Conservation (phyloP, 2,329 filamentous ascomycete genomes). For the Zymoseptoria passerinii region DNA sequence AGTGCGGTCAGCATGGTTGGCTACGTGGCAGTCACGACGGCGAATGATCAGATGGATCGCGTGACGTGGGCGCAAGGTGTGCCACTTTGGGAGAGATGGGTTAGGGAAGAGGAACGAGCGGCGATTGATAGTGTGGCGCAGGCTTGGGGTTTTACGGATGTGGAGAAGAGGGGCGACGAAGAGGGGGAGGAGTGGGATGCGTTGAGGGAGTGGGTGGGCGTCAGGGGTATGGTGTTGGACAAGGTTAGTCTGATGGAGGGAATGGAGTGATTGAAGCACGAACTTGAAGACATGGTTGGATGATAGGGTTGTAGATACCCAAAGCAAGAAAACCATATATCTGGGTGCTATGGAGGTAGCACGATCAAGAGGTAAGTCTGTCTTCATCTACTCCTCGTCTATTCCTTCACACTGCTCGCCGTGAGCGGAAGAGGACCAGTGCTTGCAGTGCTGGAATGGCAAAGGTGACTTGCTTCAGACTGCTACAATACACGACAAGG, state of each 20-base stretch:
- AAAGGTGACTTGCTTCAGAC: no score
- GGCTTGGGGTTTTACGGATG: conserved; percentile 85
- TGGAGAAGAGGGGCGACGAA: conserved; percentile 75
- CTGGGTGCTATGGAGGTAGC: no score
- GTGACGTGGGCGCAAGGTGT: conserved; percentile 84
- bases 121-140: conserved; percentile 78
- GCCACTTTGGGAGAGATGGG: conserved; percentile 71
- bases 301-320: neutral
- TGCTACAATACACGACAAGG: no score
- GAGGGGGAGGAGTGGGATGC: conserved; percentile 83
- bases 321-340: neutral
- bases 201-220: conserved; percentile 71
- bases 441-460: no score
- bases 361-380: neutral
- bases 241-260: conserved; percentile 84
- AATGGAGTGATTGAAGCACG: conserved; percentile 53
- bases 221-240: conserved; percentile 84
- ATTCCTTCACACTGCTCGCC: no score
- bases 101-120: conserved; percentile 81
- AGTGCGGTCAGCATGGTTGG: conserved; percentile 74
- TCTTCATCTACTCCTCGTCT: neutral
- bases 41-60: conserved; percentile 90
- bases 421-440: no score
- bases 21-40: conserved; percentile 72
- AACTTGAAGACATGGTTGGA: neutral